These are phyloP conservation scores for Aspergillus sp. DNA, from an alignment of 2,329 filamentous ascomycete species.

Conservation along the genomic window DNA sequence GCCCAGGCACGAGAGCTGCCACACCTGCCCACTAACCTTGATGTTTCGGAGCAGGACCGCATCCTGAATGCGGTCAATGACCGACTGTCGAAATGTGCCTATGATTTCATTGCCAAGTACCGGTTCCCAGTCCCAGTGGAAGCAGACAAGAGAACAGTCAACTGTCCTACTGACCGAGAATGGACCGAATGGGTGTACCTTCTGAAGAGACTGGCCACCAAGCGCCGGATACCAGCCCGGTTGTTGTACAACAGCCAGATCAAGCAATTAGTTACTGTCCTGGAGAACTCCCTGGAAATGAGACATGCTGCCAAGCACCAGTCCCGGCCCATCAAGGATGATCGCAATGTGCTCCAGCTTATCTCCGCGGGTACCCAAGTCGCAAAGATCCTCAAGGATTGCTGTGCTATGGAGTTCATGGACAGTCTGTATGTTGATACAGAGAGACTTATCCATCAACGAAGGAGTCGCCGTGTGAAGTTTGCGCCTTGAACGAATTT, in stretches of 20 bases:
- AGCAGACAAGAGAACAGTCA: conserved; percentile 71
- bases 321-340: conserved; percentile 75
- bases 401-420: conserved; percentile 73
- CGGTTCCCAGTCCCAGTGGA: conserved; percentile 83
- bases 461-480: conserved; percentile 37
- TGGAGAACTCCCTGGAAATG: conserved; percentile 86
- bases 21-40: conserved; percentile 72
- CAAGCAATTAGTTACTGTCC: conserved; percentile 80
- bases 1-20: conserved; percentile 74
- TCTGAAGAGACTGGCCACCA: conserved; percentile 76
- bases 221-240: conserved; percentile 73
- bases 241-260: conserved; percentile 86
- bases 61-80: conserved; percentile 77
- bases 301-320: conserved; percentile 78
- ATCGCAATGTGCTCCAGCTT: conserved; percentile 79
- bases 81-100: conserved; percentile 75
- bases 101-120: conserved; percentile 85
- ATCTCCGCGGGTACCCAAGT: conserved; percentile 84
- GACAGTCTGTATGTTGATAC: conserved; percentile 76
- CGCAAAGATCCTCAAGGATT: conserved; percentile 79
- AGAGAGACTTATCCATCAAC: conserved; percentile 69
- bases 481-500: conserved; percentile 23
- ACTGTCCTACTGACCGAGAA: conserved; percentile 68
- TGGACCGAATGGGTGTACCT: conserved; percentile 93
- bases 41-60: conserved; percentile 76